Conservation (phyloP, 2,329 filamentous ascomycete genomes). For the Hypoxylon sp. region DNA sequence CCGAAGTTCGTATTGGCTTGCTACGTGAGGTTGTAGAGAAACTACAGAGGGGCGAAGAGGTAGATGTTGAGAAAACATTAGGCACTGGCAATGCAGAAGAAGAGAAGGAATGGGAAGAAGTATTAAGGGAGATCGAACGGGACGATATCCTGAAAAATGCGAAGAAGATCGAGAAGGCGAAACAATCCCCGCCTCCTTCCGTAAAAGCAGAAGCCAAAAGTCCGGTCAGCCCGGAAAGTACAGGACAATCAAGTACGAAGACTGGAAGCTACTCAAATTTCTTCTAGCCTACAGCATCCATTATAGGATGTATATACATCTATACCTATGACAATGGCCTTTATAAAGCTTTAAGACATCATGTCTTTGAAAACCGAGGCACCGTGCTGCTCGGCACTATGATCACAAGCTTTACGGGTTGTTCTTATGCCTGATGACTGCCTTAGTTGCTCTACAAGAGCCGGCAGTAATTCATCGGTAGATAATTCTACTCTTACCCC, state of each 20-base stretch:
- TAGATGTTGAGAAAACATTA: conserved; percentile 86
- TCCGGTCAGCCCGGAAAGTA: conserved; percentile 41
- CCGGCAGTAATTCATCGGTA: conserved; percentile 71
- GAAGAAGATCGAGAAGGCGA: conserved; percentile 61
- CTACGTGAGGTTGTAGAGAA: conserved; percentile 82
- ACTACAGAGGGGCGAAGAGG: conserved; percentile 79
- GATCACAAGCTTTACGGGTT: conserved; percentile 39
- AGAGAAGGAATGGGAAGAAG: conserved; percentile 91
- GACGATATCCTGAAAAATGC: conserved; percentile 70
- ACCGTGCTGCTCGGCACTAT: conserved; percentile 50
- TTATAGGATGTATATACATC: conserved; percentile 39
- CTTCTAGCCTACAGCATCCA: conserved; percentile 60
- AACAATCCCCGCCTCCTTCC: conserved; percentile 49
- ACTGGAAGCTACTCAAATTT: conserved; percentile 62
- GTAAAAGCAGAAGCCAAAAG: conserved; percentile 49
- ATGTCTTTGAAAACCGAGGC: conserved; percentile 70
- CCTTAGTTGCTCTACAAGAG: conserved; percentile 67
- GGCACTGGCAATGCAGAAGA: conserved; percentile 82
- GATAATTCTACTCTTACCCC: conserved; percentile 71
- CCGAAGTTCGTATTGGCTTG: conserved; percentile 83
- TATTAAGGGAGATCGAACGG: conserved; percentile 76
- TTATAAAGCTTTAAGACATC: conserved; percentile 64
- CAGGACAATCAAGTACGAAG: conserved; percentile 47
- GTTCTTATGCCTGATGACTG: conserved; percentile 47
- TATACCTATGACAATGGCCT: conserved; percentile 34